Percentiles rank a stretch among this genome's conserved stretches.
Evolutionary conservation across 1,284 basidiomycete species (phyloP).

Genomic region (Rhodotorula sp.): DNA sequence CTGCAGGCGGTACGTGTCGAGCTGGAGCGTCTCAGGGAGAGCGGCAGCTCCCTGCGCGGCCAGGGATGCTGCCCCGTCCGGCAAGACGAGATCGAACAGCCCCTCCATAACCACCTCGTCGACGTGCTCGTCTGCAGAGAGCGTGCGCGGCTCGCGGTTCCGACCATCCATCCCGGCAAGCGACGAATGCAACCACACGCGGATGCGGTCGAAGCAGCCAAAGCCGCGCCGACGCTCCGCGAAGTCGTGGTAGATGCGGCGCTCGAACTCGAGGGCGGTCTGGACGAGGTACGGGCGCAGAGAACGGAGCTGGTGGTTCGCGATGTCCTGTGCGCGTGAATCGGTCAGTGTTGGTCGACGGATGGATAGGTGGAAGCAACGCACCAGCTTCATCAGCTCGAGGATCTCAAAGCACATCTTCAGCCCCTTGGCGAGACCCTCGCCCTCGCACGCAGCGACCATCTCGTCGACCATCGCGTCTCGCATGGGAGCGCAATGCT

Average conservation of each 20-base stretch:
- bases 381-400: conserved; percentile 90
- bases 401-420: conserved; percentile 85
- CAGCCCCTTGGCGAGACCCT: conserved; percentile 72
- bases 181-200: conserved; percentile 19
- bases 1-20: conserved; percentile 73
- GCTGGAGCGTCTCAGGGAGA: conserved; percentile 78
- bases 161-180: neutral
- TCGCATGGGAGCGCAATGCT: conserved; percentile 90
- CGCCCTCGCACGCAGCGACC: conserved; percentile 61
- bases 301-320: conserved; percentile 89
- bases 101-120: conserved; percentile 63
- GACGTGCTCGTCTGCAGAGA: conserved; percentile 46
- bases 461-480: conserved; percentile 81
- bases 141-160: conserved; percentile 3
- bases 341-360: neutral
- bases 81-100: conserved; percentile 64
- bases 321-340: conserved; percentile 69
- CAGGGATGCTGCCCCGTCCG: conserved; percentile 48
- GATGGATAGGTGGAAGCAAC: conserved; percentile 48
- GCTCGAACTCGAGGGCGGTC: conserved; percentile 77
- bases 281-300: conserved; percentile 80
- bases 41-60: conserved; percentile 45
- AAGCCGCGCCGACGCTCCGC: conserved; percentile 53
- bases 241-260: conserved; percentile 68
- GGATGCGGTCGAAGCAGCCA: neutral